Percentiles rank a stretch among this genome's conserved stretches.
Conservation (phyloP, 352 stramenopile species). For the Globisporangium solare region DNA sequence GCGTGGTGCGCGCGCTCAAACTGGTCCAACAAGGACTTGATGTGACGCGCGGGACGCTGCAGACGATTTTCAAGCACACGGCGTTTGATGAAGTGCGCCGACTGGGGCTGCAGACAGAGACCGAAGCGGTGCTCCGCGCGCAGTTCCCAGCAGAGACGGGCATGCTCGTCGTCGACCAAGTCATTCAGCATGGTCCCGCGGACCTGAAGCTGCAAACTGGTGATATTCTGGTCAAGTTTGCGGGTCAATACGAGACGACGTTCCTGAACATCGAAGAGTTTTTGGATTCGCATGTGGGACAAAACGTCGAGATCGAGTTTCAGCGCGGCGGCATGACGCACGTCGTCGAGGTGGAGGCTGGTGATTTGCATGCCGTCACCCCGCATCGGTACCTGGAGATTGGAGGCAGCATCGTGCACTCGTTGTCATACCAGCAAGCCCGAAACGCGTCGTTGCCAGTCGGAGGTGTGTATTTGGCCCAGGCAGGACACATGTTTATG, state of each 20-base stretch:
- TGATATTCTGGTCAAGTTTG: constrained; percentile 85
- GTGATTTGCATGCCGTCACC: constrained; percentile 84
- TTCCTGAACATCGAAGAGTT: constrained; percentile 83
- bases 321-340: constrained; percentile 66
- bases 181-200: constrained; percentile 75
- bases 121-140: constrained; percentile 64
- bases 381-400: constrained; percentile 82
- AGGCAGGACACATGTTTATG: constrained; percentile 90
- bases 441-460: constrained; percentile 76
- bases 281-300: constrained; percentile 66
- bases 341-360: constrained; percentile 36
- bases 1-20: constrained; percentile 73
- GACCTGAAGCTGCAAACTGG: constrained; percentile 74
- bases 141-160: constrained; percentile 80
- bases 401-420: constrained; percentile 82
- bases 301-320: constrained; percentile 63
- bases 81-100: constrained; percentile 87
- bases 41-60: constrained; percentile 75
- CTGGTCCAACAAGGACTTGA: constrained; percentile 50
- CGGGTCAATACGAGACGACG: constrained; percentile 62
- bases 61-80: constrained; percentile 87
- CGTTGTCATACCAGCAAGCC: constrained; percentile 86
- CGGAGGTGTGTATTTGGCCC: constrained; percentile 78
- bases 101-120: constrained; percentile 65
- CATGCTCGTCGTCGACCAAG: constrained; percentile 88